Percentiles rank a stretch among this genome's conserved stretches.
Evolutionary conservation across 345 rosid species (phyloP).

Genomic region (Xanthoceras sorbifolium): DNA sequence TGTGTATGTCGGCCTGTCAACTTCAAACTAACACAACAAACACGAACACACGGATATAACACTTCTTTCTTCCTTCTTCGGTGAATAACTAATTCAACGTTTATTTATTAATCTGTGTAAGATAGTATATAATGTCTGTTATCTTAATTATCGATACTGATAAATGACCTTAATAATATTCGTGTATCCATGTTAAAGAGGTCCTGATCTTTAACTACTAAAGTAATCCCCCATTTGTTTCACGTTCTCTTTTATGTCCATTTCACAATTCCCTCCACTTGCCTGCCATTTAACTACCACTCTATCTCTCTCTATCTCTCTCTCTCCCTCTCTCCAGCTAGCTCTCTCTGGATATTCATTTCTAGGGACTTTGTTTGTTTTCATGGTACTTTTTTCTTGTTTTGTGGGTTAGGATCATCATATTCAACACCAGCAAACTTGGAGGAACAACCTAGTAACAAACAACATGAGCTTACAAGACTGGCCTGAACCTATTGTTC

Average conservation of each 20-base stretch:
- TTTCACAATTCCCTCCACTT: constrained; percentile 20
- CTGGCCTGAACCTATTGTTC: constrained; percentile 95
- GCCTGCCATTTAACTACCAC: constrained; percentile 29
- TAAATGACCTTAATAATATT: not conserved
- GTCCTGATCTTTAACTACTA: no score
- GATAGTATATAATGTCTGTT: no score
- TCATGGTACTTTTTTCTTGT: no score
- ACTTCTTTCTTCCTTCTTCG: no score
- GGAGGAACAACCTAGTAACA: not conserved
- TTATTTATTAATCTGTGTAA: no score
- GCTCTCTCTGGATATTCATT: not conserved
- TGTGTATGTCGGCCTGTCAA: not conserved
- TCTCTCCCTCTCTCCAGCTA: not conserved
- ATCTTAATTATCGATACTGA: no score
- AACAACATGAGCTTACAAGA: constrained; percentile 39
- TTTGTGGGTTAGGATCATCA: no score
- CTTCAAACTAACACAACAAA: not conserved
- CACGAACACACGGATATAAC: not conserved
- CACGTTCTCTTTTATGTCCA: constrained; percentile 43
- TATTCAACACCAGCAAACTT: not conserved
- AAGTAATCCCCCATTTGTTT: constrained; percentile 23
- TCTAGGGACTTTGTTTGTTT: no score
- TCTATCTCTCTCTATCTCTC: not conserved
- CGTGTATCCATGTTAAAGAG: no score
- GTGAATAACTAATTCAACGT: no score